Evolutionary conservation across 2,329 filamentous ascomycete species (phyloP), one percentile per base, ranked within the genome.

Genomic region (Spiromastix sp.): DNA sequence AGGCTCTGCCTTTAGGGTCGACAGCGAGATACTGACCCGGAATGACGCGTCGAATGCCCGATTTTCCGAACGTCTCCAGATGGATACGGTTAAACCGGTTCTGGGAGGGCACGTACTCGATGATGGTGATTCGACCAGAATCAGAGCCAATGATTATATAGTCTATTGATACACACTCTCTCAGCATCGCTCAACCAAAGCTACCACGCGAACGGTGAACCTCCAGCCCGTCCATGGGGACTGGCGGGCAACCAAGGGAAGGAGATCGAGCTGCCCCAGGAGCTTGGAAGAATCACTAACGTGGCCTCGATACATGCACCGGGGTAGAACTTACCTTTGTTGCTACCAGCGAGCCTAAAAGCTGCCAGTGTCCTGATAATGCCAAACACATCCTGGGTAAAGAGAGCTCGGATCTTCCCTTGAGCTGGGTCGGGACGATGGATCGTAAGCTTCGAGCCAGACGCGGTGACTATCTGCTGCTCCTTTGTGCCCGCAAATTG

Each of bases 1-100:
- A 94, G 37, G 93, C 93, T 65, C 91, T 78, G 37, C 91, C 91
- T 61, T 94, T 94, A 18, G 91, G 91, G 53, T 99, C 91, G 34
- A 85, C 85, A 5, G 89, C 91, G 18, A 99, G 74, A 54, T 95
- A 98, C 60, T 99, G 86, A 41, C 93, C 91, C 2, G 93, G 91
- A 29, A 98, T 77, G 24, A 96, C 89, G 50, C 91, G 79, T 39
- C 93, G 79, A 35, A 96, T 76, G 24, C 91, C 93, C 5, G 91
- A 96, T 63, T 98, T 98, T 48, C 91, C 91, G 58, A 93, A 99
- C 1, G 93, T 99, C 66, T 99, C 93, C 38, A 95, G 74, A 53
- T 96, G 91, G 45, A 96, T 74, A 30, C 85, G 79, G 49, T 79
- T 79, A 61, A 98, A 95, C 32, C 78, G 77, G 57, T 94, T 94